A percentile compares a stretch with the other conserved stretches of the same genome.
phyloP scores from a whole-genome alignment of 2,329 filamentous ascomycete genomes.

The Trichoderma guizhouense region DNA sequence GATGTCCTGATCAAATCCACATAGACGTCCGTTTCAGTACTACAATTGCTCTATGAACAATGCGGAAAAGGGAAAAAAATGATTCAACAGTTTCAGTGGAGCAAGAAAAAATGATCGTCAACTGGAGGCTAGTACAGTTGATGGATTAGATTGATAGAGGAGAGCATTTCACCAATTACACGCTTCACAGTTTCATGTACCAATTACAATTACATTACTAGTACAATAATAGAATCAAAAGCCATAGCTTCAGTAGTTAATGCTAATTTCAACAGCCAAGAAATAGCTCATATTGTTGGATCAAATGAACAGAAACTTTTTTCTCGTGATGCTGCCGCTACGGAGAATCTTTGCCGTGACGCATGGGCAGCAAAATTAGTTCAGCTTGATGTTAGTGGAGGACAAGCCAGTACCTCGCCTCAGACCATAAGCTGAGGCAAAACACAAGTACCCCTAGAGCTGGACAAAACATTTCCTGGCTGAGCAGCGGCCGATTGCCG shows the following conservation, averaged over 20 bases:
- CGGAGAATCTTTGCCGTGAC: background rate
- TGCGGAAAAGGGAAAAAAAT: background rate
- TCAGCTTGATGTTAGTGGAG: conserved; percentile 1
- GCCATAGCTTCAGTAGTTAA: no score
- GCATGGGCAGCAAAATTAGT: background rate
- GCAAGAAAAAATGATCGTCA: background rate
- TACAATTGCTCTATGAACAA: background rate
- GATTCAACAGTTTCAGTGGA: background rate
- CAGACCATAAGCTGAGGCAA: no score
- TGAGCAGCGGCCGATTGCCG: conserved; percentile 19
- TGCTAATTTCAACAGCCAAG: background rate
- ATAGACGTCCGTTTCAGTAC: background rate
- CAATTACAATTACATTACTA: background rate
- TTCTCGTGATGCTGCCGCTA: background rate
- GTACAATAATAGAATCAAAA: background rate
- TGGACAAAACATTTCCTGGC: background rate
- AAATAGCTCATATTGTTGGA: background rate
- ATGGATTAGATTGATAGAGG: background rate
- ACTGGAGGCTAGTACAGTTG: background rate
- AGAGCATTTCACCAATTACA: background rate
- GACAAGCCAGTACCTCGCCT: background rate
- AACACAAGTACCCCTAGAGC: background rate
- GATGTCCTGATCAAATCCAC: background rate
- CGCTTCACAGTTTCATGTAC: background rate
- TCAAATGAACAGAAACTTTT: background rate